Percentiles rank a stretch among this genome's conserved stretches.
phyloP scores from a whole-genome alignment of 441 rosid species.

The Cnidoscolus chayamansa region DNA sequence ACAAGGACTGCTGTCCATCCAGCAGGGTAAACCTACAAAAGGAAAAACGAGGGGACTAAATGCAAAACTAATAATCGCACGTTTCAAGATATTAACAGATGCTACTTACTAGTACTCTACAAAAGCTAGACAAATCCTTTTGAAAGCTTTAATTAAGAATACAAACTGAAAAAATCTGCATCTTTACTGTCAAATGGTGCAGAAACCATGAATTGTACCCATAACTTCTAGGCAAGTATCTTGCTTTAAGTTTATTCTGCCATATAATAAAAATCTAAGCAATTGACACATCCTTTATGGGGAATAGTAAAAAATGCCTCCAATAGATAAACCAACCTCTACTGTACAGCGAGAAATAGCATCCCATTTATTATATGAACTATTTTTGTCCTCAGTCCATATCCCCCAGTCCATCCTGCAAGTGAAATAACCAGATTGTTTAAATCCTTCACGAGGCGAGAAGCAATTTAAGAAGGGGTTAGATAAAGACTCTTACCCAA shows the following conservation, averaged over 20 bases:
- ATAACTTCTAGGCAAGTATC: neutral
- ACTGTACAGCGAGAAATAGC: slow-evolving; percentile 79
- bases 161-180: neutral
- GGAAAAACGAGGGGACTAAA: neutral
- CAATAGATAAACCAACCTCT: slow-evolving; percentile 45
- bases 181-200: neutral
- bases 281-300: neutral
- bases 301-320: neutral
- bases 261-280: neutral
- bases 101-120: neutral
- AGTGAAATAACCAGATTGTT: neutral
- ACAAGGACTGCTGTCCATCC: slow-evolving; percentile 87
- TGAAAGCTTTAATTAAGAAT: neutral
- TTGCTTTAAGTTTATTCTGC: neutral
- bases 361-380: slow-evolving; percentile 70
- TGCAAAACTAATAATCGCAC: neutral
- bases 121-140: neutral
- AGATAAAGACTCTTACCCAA: slow-evolving; percentile 50
- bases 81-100: neutral
- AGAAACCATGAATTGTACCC: neutral
- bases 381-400: slow-evolving; percentile 66
- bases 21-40: slow-evolving; percentile 75
- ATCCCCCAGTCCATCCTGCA: slow-evolving; percentile 77
- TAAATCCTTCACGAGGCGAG: slow-evolving; percentile 6
- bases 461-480: neutral